Conservation (phyloP, 2,329 filamentous ascomycete species). For the Aspergillus quadrilineatus region DNA sequence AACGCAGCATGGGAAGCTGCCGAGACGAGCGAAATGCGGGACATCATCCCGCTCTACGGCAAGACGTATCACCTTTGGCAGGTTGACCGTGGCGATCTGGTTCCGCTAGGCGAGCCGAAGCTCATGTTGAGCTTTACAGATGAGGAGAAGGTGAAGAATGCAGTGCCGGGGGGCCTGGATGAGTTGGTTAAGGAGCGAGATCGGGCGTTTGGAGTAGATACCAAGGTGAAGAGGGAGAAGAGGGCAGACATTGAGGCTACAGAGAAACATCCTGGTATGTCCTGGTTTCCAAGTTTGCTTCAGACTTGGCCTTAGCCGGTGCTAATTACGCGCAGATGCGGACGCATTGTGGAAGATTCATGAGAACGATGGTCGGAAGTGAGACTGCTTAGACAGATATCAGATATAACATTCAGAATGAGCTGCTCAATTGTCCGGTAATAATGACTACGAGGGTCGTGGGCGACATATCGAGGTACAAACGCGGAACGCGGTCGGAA, state of each 20-base stretch:
- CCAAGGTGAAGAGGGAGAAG: conserved; percentile 52
- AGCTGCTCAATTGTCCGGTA: too few species aligned
- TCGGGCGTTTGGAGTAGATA: conserved; percentile 54
- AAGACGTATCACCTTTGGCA: conserved; percentile 89
- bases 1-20: conserved; percentile 68
- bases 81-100: conserved; percentile 67
- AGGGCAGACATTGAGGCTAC: conserved; percentile 50
- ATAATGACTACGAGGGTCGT: too few species aligned
- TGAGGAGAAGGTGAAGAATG: conserved; percentile 26
- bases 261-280: conserved; percentile 38
- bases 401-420: too few species aligned
- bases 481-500: too few species aligned
- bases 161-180: conserved; percentile 29
- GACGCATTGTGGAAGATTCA: conserved; percentile 30
- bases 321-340: conserved; percentile 30
- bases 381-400: too few species aligned
- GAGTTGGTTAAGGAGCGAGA: conserved; percentile 53
- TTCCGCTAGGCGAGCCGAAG: conserved; percentile 62
- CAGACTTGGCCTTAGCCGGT: background rate
- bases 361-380: background rate
- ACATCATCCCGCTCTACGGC: conserved; percentile 72
- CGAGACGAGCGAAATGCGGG: conserved; percentile 77
- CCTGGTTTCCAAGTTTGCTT: background rate
- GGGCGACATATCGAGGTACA: too few species aligned
- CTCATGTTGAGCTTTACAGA: conserved; percentile 61